These are phyloP conservation scores for Micromonas pusilla DNA, from an alignment of 139 green algal genomes.

Conservation along the genomic window DNA sequence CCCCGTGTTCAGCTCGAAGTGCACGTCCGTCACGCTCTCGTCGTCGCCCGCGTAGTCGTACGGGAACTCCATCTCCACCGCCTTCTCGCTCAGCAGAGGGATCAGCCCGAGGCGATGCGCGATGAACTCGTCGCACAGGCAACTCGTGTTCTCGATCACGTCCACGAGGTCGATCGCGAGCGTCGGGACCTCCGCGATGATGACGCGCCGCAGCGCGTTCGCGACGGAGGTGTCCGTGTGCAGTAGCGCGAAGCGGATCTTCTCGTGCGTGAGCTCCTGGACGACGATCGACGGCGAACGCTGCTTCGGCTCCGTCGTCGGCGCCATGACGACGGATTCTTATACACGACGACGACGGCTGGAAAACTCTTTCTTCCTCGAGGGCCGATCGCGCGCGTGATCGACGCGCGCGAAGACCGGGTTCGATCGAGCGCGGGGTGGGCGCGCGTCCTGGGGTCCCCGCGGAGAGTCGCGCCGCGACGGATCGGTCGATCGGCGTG, in stretches of 20 bases:
- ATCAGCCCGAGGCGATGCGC: slow-evolving; percentile 81
- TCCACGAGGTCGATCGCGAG: slow-evolving; percentile 98
- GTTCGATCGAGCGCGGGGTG: too few relatives aligned
- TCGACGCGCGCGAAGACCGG: too few relatives aligned
- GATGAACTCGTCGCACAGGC: slow-evolving; percentile 96
- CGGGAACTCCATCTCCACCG: slow-evolving; percentile 50
- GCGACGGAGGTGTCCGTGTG: slow-evolving; percentile 78
- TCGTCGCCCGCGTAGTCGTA: slow-evolving; percentile 45
- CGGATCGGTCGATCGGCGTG: too few relatives aligned
- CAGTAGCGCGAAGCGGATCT: slow-evolving; percentile 78
- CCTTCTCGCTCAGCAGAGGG: slow-evolving; percentile 62
- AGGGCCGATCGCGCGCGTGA: too few relatives aligned
- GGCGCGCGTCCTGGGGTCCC: too few relatives aligned
- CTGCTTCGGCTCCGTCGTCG: too few relatives aligned
- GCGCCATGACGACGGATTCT: too few relatives aligned
- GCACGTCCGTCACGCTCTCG: slow-evolving; percentile 50
- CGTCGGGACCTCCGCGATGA: slow-evolving; percentile 89
- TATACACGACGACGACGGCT: too few relatives aligned
- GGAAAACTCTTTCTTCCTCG: too few relatives aligned
- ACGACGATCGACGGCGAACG: slow-evolving; percentile 49
- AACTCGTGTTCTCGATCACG: slow-evolving; percentile 92
- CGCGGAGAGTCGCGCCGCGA: too few relatives aligned
- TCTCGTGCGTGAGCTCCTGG: slow-evolving; percentile 52
- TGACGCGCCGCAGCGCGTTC: slow-evolving; percentile 88
- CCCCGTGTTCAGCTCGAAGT: slow-evolving; percentile 56